phyloP scores from a whole-genome alignment of 2,329 filamentous ascomycete genomes.

The Aspergillus puulaauensis region DNA sequence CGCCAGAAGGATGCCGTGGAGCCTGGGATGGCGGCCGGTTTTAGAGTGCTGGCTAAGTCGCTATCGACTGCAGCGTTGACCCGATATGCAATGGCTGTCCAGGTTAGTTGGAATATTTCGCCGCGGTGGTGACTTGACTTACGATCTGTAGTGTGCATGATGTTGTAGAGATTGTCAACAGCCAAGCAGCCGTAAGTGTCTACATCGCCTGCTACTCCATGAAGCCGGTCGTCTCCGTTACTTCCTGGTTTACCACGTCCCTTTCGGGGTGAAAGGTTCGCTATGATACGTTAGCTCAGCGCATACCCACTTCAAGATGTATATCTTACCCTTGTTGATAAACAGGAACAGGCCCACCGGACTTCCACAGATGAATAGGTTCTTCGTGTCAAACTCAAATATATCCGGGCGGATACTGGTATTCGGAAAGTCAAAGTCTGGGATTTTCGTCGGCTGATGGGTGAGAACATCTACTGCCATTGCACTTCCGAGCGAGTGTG shows the following conservation, averaged over 20 bases:
- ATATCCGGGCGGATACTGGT: conserved; percentile 50
- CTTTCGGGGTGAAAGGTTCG: conserved; percentile 70
- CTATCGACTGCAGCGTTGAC: conserved; percentile 88
- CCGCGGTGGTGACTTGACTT: conserved; percentile 14
- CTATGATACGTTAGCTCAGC: conserved; percentile 29
- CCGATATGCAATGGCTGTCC: conserved; percentile 74
- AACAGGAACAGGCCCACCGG: conserved; percentile 91
- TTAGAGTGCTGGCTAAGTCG: conserved; percentile 73
- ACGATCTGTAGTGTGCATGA: conserved; percentile 71
- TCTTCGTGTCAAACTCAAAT: conserved; percentile 90
- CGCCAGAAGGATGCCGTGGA: conserved; percentile 65
- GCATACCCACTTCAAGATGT: background rate
- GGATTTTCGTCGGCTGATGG: conserved; percentile 74
- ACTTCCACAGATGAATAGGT: conserved; percentile 85
- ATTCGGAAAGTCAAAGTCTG: conserved; percentile 45
- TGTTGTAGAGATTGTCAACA: conserved; percentile 95
- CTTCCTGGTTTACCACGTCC: conserved; percentile 74
- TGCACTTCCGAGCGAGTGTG: conserved; percentile 88
- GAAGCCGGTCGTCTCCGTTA: conserved; percentile 60
- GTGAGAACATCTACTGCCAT: conserved; percentile 93
- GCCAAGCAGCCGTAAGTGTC: conserved; percentile 87
- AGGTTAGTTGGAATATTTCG: conserved; percentile 43
- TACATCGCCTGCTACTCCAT: conserved; percentile 70
- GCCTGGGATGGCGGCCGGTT: conserved; percentile 75
- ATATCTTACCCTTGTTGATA: conserved; percentile 61